Evolutionary conservation across 176 grass and related monocot species (phyloP).

Genomic region (maize (Zea mays)): Zm-B73-REFERENCE-NAM-5.0 NC_050102.1:22386501-22387000

Average conservation of each 20-base stretch:
- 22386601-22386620: too few species aligned
- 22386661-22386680: too few species aligned
- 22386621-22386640: too few species aligned
- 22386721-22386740: not conserved
- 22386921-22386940: not conserved
- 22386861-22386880: not conserved
- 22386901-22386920: not conserved
- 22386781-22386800: conserved; percentile 16
- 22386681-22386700: too few species aligned
- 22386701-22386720: conserved; percentile 12
- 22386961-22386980: not conserved
- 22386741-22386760: not conserved
- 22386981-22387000: not conserved
- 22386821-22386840: not conserved
- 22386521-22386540: conserved; percentile 15
- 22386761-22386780: not conserved
- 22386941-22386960: not conserved
- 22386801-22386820: conserved; percentile 27
- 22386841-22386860: not conserved
- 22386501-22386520: not conserved
- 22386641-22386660: too few species aligned
- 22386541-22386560: conserved; percentile 27
- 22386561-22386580: not conserved
- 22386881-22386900: conserved; percentile 18
- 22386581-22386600: too few species aligned